These are phyloP conservation scores for Cordyceps fumosorosea DNA, from an alignment of 2,329 filamentous ascomycete species.

Conservation along the genomic window DNA sequence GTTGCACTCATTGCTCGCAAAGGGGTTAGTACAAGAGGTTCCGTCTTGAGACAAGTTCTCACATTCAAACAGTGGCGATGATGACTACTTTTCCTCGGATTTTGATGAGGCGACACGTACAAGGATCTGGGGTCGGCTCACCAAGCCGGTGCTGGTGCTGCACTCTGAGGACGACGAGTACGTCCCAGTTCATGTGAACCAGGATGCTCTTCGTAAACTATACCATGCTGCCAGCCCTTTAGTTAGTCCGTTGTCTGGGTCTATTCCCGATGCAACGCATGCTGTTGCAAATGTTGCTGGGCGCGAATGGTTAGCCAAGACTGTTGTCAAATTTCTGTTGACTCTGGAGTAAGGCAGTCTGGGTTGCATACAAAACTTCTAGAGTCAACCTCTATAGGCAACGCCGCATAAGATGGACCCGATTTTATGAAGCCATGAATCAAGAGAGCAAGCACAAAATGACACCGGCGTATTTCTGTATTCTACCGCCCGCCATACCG, in stretches of 20 bases:
- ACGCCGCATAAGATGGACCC: too few species aligned
- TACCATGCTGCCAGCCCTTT: constrained; percentile 45
- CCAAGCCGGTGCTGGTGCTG: constrained; percentile 55
- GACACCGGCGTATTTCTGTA: too few species aligned
- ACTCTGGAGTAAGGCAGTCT: constrained; percentile 15
- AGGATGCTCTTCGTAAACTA: constrained; percentile 46
- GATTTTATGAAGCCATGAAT: too few species aligned
- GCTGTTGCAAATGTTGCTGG: constrained; percentile 39
- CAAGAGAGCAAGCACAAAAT: too few species aligned
- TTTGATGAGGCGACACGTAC: constrained; percentile 50
- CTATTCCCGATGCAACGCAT: constrained; percentile 48
- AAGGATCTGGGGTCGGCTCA: constrained; percentile 59
- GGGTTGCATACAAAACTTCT: too few species aligned
- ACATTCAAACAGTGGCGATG: constrained; percentile 50
- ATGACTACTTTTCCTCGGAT: constrained; percentile 85
- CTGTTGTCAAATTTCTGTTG: constrained; percentile 40
- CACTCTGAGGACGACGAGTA: constrained; percentile 61
- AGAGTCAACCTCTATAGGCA: too few species aligned
- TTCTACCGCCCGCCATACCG: too few species aligned
- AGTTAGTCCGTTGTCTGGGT: constrained; percentile 44
- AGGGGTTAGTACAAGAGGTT: constrained; percentile 36
- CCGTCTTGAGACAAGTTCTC: not conserved
- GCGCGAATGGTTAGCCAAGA: constrained; percentile 42
- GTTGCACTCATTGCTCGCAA: constrained; percentile 42
- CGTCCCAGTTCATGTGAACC: constrained; percentile 53